A percentile compares a stretch with the other conserved stretches of the same genome.
phyloP scores from a whole-genome alignment of 805 yeast genomes.

The Yamadazyma kitorensis region DNA sequence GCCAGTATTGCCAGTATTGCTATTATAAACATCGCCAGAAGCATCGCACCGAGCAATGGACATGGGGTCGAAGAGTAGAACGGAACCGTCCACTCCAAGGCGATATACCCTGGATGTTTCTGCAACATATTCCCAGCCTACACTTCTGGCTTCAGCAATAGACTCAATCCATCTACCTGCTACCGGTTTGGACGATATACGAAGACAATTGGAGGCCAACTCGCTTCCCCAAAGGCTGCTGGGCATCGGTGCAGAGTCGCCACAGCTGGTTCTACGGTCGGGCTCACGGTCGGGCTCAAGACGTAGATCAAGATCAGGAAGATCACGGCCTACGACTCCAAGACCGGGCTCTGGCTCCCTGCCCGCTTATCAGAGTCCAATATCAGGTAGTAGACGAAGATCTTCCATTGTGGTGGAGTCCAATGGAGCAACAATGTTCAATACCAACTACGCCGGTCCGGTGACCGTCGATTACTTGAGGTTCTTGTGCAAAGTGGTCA shows the following conservation, averaged over 20 bases:
- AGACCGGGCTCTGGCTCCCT: conserved; percentile 2
- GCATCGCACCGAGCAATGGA: neutral
- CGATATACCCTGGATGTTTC: neutral
- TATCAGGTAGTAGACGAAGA: conserved; percentile 18
- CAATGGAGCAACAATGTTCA: conserved; percentile 22
- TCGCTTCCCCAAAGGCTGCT: conserved; percentile 1
- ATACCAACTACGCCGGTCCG: conserved; percentile 33
- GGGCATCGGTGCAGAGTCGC: conserved; percentile 3
- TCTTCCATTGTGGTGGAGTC: conserved; percentile 24
- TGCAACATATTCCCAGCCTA: conserved; percentile 2
- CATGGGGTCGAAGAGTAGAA: conserved; percentile 5
- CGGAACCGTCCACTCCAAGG: conserved; percentile 22
- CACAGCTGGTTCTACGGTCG: conserved; percentile 4
- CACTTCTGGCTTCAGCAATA: neutral
- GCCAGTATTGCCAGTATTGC: too few species aligned
- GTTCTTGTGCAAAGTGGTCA: conserved; percentile 30
- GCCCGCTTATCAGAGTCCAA: too few species aligned
- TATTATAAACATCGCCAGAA: too few species aligned
- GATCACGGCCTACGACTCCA: conserved; percentile 11
- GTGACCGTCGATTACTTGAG: conserved; percentile 36
- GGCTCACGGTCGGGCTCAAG: conserved; percentile 7
- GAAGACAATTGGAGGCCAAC: conserved; percentile 6
- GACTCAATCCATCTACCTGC: conserved; percentile 7
- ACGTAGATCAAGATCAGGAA: neutral
- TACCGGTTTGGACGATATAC: conserved; percentile 10